Percentiles rank a stretch among this genome's conserved stretches.
phyloP scores from a whole-genome alignment of 1,284 basidiomycete genomes.

The Leccinum glutinopallens region DNA sequence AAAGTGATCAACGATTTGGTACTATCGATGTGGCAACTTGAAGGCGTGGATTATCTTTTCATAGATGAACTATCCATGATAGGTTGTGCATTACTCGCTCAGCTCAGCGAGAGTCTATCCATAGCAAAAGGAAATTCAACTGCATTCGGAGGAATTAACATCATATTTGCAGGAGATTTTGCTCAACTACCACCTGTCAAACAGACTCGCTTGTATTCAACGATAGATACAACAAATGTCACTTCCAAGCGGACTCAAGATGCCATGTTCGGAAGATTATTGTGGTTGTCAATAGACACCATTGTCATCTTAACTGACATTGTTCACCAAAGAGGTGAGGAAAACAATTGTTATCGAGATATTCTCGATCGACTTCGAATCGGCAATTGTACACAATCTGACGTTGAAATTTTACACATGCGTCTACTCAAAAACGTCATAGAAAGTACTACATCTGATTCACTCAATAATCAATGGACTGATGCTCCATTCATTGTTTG shows the following conservation, averaged over 20 bases:
- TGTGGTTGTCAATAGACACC: background rate
- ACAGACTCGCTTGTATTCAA: background rate
- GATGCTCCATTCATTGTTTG: background rate
- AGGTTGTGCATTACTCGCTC: background rate
- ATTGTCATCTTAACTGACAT: background rate
- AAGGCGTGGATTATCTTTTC: background rate
- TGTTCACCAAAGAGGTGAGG: background rate
- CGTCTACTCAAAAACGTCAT: background rate
- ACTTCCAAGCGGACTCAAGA: background rate
- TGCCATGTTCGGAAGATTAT: background rate
- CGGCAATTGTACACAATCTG: background rate
- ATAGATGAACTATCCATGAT: background rate
- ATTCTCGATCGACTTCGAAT: background rate
- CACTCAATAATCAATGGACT: background rate
- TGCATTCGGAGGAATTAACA: background rate
- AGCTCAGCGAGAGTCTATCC: background rate
- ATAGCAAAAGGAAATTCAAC: too few species aligned
- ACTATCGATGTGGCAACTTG: background rate
- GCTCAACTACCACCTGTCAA: background rate
- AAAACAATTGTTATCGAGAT: background rate
- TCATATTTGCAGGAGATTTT: background rate
- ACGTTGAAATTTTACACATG: background rate
- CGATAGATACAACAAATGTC: background rate
- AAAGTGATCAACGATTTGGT: background rate
- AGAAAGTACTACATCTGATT: too few species aligned